phyloP scores from a whole-genome alignment of 2,329 filamentous ascomycete species.

The Trichoderma oligosporum region DNA sequence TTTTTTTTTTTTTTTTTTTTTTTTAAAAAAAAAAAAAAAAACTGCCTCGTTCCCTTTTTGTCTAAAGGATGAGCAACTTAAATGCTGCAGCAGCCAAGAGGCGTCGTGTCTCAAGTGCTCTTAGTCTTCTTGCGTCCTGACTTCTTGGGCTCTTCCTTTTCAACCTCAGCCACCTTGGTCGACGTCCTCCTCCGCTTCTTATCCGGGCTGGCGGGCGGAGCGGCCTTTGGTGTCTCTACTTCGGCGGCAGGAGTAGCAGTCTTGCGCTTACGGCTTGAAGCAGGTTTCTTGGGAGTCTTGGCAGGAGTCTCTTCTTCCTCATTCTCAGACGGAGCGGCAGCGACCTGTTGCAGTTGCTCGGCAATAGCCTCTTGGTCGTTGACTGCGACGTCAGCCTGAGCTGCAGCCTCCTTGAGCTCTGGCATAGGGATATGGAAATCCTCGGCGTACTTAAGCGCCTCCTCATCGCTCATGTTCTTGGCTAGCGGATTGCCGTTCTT shows the following conservation, averaged over 20 bases:
- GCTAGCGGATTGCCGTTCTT: conserved; percentile 56
- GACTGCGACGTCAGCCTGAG: conserved; percentile 29
- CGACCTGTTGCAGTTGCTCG: conserved; percentile 53
- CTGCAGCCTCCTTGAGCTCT: conserved; percentile 42
- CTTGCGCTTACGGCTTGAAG: conserved; percentile 54
- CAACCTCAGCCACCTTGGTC: conserved; percentile 50
- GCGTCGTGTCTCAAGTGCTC: conserved; percentile 32
- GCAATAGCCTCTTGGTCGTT: conserved; percentile 56
- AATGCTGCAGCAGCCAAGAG: not conserved
- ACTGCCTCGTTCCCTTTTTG: too few relatives aligned
- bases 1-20: too few relatives aligned
- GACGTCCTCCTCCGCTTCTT: conserved; percentile 61
- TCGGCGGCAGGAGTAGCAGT: conserved; percentile 43
- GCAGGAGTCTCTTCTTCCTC: conserved; percentile 44
- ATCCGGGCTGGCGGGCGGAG: conserved; percentile 51
- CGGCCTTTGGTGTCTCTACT: conserved; percentile 39
- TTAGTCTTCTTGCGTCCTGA: conserved; percentile 57
- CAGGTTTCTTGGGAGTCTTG: conserved; percentile 58
- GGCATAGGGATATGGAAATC: conserved; percentile 53
- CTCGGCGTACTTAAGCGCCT: conserved; percentile 59
- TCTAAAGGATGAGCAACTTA: not conserved
- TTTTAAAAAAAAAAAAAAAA: too few relatives aligned
- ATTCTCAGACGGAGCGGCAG: conserved; percentile 35
- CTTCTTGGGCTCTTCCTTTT: conserved; percentile 58
- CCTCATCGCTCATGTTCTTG: conserved; percentile 58